Evolutionary conservation across 2,329 filamentous ascomycete species (phyloP), one percentile per base, ranked within the genome.

Genomic region (Nigrograna mackinnonii): DNA sequence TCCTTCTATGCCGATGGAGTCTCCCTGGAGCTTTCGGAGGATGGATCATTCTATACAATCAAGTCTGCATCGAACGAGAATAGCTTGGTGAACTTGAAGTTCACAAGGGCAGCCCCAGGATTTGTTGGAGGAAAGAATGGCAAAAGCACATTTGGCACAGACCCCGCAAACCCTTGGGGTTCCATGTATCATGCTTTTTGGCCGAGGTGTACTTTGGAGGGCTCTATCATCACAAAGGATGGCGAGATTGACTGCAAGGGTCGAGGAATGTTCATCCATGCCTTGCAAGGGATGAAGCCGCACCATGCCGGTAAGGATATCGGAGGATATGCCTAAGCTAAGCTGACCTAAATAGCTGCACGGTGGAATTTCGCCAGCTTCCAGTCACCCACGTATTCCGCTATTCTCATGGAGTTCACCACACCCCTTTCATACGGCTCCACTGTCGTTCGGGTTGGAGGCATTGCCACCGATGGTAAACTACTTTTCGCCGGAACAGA

Each of bases 281-380:
- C 90, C 30, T 75, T 97, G 37, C 94, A 97, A 74, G 94, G 91
- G 67, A 97, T 97, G 92, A 99, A 99, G 80, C 94, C 94, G 30
- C 94, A 99, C 70, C 95, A 99, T 67, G 88, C 91, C 46, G 91
- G 81, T 84, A 74, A 58, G 73, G 58, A 6, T 6, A 6, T n/a
- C n/a, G n/a, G n/a, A n/a, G n/a, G 21, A 22, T 31, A 4, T 31
- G 1, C 17, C 13, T 2, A 38, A 26, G 35, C n/a, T 20, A 16
- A 9, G 43, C 33, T 43, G 24, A 37, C 20, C 12, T 22, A 3
- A 22, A 9, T 33, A 82, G 84, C 92, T 48, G 84, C 88, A 21
- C 84, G 82, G 50, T 99, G 94, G 94, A 96, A 94, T 72, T 99
- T 96, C 75, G 79, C 83, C 70, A 83, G 91, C 72, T 96, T 96